Evolutionary conservation across 1,284 basidiomycete species (phyloP), one percentile per base, ranked within the genome.

Genomic region (Ceratobasidium sp.): DNA sequence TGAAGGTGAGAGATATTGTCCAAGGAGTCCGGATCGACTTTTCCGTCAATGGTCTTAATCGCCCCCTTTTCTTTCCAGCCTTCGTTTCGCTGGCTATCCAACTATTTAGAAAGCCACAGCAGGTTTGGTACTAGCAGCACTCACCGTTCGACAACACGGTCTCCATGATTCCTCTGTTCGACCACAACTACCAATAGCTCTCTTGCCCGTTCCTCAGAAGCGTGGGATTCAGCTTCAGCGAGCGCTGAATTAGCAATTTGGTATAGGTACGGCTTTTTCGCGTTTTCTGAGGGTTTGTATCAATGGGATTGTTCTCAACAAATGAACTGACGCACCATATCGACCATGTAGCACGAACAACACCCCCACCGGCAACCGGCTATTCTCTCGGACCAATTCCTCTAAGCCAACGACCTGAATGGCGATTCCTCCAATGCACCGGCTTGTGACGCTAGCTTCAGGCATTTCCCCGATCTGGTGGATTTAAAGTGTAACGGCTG

Each of bases 121-220:
- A 1, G 16, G 1, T 16, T 44, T 28, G 7, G 26, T 26, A 18
- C 18, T 14, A 38, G 2, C 6, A 21, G 3, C 13, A 58, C 66
- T 58, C 28, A 69, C 66, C 52, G 52, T 66, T 81, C 75, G 21
- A 79, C 77, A 21, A 78, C 72, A 21, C 82, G 76, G 26, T 76
- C 73, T 0, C 81, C 82, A 71, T 83, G 82, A 75, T 82, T 83
- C 7, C 82, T 78, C 74, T 83, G 82, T 58, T 83, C 82, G 79
- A 81, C 71, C 1, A 63, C 54, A 26, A 67, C 28, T n/a, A 46
- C 57, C 26, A 61, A 18, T 63, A 64, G 8, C 41, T 69, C 52
- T 44, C 66, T 52, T 26, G 49, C 49, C 32, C 66, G 66, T 38
- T 69, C 66, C 6, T 43, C 14, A 16, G 58, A 38, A 32, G 66